Evolutionary conservation across 108 stramenopile species (phyloP).

Genomic region (Epithemia pelagica): DNA sequence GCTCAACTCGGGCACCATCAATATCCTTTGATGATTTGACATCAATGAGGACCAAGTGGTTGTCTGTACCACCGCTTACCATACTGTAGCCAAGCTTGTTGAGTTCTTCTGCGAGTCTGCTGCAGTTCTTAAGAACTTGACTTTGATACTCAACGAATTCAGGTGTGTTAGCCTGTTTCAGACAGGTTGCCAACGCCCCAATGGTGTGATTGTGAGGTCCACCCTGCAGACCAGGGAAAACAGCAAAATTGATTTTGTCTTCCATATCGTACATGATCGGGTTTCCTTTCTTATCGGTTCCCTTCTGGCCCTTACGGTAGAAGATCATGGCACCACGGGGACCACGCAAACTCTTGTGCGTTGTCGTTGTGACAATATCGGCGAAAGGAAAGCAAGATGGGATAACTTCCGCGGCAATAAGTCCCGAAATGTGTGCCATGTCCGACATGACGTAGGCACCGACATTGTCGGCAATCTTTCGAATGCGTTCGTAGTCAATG

Average conservation of each 20-base stretch:
- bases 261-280: constrained; percentile 95
- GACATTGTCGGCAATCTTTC: constrained; percentile 87
- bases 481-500: constrained; percentile 98
- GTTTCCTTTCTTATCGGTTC: constrained; percentile 89
- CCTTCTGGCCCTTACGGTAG: constrained; percentile 86
- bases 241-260: constrained; percentile 96
- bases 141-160: constrained; percentile 97
- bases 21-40: constrained; percentile 86
- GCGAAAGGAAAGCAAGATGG: constrained; percentile 95
- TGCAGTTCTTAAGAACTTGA: constrained; percentile 78
- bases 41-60: constrained; percentile 98
- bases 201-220: constrained; percentile 99
- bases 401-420: constrained; percentile 92
- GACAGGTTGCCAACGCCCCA: constrained; percentile 92
- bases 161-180: constrained; percentile 89
- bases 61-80: constrained; percentile 98
- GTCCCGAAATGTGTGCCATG: constrained; percentile 99
- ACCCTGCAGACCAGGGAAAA: constrained; percentile 98
- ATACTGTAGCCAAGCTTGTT: constrained; percentile 82
- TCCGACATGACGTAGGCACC: constrained; percentile 95
- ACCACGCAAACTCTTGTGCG: constrained; percentile 99
- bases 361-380: constrained; percentile 99
- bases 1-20: constrained; percentile 98
- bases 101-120: constrained; percentile 72
- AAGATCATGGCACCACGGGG: constrained; percentile 99